Conservation (phyloP, 2,329 filamentous ascomycete genomes). For the Pseudopyrenochaeta lycopersici region DNA sequence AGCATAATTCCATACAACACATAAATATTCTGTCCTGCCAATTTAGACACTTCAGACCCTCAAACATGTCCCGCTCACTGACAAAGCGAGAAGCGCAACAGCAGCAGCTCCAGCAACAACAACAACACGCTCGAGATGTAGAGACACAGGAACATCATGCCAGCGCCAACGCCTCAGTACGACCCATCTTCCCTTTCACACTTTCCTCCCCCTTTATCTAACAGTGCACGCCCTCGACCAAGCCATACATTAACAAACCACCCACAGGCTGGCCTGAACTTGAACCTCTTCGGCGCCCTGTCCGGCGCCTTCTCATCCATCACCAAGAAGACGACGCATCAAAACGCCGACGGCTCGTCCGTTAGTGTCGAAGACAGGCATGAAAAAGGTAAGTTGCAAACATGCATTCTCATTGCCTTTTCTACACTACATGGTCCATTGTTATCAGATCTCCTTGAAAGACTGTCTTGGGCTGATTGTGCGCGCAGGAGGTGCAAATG, state of each 20-base stretch:
- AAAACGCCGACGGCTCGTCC: slow-evolving; percentile 35
- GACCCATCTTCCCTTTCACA: background rate
- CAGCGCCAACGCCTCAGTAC: slow-evolving; percentile 42
- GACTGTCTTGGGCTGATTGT: background rate
- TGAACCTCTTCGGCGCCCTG: slow-evolving; percentile 48
- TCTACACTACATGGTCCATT: too few species aligned
- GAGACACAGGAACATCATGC: slow-evolving; percentile 43
- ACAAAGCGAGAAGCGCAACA: slow-evolving; percentile 33
- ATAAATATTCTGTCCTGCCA: too few species aligned
- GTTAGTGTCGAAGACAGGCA: slow-evolving; percentile 31
- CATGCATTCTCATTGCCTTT: too few species aligned
- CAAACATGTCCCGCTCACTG: slow-evolving; percentile 34
- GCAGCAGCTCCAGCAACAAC: slow-evolving; percentile 31
- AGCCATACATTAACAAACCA: background rate
- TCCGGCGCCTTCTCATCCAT: slow-evolving; percentile 41
- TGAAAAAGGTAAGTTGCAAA: slow-evolving; percentile 29
- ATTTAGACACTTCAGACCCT: too few species aligned
- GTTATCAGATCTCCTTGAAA: too few species aligned
- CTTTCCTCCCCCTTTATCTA: background rate
- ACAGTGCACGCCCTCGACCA: background rate
- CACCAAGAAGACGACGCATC: slow-evolving; percentile 42
- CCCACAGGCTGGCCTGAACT: slow-evolving; percentile 46
- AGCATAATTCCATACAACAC: background rate
- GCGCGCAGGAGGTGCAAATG: slow-evolving; percentile 27
- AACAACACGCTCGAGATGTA: slow-evolving; percentile 26